Base-by-base conservation (phyloP, 495 filamentous ascomycete species). In the Thermothielavioides terrestris region DNA sequence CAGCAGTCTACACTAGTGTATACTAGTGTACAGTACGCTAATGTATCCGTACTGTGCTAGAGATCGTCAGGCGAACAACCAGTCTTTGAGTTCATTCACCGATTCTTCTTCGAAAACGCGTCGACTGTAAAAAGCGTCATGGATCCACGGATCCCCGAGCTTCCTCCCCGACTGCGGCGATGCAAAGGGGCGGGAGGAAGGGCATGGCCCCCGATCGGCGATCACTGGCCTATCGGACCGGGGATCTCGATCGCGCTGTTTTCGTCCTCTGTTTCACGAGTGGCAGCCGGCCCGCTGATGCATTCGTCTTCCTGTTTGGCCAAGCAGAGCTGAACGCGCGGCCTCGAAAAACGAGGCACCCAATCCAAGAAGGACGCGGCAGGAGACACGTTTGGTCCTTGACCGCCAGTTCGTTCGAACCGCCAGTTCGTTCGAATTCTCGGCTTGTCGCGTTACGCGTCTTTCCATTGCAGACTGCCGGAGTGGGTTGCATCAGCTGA, bases 191-290 rank as follows among this genome's bases (percentile, higher is more conserved):
- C n/a, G n/a, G n/a, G n/a, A n/a, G n/a, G n/a, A n/a, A n/a, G 20
- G 6, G 18, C 4, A 21, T 43, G 21, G 28, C 14, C 2, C 39
- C 32, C 39, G 21, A 36, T 43, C 48, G 20, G 48, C 48, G 9
- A 31, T 26, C 39, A 21, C 14, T 27, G 31, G 18, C 48, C 31
- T 50, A 35, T 50, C 48, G 48, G 39, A 50, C 47, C 46, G 28
- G 46, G 27, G 4, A 25, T n/a, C 8, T 50, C 6, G 6, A 17
- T 4, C n/a, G 12, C 15, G 28, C 18, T 28, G 23, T 36, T 43
- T 28, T 22, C 22, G 40, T 35, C 15, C 10, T 1, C 18, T 43
- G 48, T 34, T 21, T 41, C 47, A 42, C 39, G 22, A 11, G 28
- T 43, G 14, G 38, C 30, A 37, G 26, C 27, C 22, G 27, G 26